phyloP scores from a whole-genome alignment of 306 rosid species.

The Inga leiocalycina region DNA sequence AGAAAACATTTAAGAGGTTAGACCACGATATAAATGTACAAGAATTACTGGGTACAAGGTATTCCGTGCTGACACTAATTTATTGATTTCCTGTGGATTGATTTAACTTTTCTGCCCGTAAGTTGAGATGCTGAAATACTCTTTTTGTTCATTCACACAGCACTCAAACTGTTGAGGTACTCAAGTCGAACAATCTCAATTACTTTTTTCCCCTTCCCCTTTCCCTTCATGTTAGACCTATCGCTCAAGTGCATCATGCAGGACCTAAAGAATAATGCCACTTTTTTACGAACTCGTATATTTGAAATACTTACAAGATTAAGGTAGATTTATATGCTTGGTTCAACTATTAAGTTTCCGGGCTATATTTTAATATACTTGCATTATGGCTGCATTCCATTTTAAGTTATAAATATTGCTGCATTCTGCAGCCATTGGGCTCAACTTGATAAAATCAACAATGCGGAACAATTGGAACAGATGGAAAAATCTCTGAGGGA shows the following conservation, averaged over 20 bases:
- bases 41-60: slow-evolving; percentile 80
- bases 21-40: slow-evolving; percentile 82
- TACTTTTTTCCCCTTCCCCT: background rate
- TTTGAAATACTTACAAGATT: slow-evolving; percentile 60
- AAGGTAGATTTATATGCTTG: slow-evolving; percentile 41
- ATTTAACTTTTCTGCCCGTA: background rate
- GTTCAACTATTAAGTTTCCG: slow-evolving; percentile 14
- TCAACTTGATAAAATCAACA: slow-evolving; percentile 58
- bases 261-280: slow-evolving; percentile 56
- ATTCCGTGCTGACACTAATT: slow-evolving; percentile 23
- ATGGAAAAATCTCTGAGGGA: slow-evolving; percentile 73
- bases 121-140: slow-evolving; percentile 7
- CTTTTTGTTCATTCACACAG: slow-evolving; percentile 49
- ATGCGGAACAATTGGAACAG: slow-evolving; percentile 59
- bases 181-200: background rate
- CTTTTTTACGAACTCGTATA: slow-evolving; percentile 46
- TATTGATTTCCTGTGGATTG: background rate
- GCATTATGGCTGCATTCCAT: slow-evolving; percentile 4
- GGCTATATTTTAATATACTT: slow-evolving; percentile 16
- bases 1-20: slow-evolving; percentile 81
- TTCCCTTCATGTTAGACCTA: slow-evolving; percentile 10
- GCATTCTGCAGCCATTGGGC: slow-evolving; percentile 63
- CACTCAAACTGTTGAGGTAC: slow-evolving; percentile 68
- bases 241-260: slow-evolving; percentile 24
- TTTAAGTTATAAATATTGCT: slow-evolving; percentile 28